phyloP scores from a whole-genome alignment of 2,329 filamentous ascomycete species.

The Claviceps fusiformis region DNA sequence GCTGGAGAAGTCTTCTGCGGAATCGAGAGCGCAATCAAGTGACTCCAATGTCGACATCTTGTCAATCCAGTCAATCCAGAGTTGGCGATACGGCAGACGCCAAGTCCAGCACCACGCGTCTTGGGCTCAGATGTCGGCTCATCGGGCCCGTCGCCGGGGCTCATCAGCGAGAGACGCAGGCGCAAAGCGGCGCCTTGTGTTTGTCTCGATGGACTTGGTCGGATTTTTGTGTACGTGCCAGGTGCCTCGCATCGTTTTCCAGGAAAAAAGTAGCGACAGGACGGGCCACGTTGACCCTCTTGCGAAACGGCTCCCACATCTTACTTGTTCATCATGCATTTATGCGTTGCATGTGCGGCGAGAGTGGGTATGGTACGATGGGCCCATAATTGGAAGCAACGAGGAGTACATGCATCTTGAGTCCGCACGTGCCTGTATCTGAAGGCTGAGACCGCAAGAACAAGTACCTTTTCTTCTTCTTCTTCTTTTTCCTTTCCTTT shows the following conservation, averaged over 20 bases:
- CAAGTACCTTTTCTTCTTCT: not conserved
- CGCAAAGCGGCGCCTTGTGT: slow-evolving; percentile 16
- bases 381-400: not conserved
- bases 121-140: not conserved
- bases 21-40: not conserved
- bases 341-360: slow-evolving; percentile 1
- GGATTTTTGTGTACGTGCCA: not conserved
- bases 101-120: not conserved
- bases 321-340: slow-evolving; percentile 1
- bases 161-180: slow-evolving; percentile 13
- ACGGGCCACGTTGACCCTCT: not conserved
- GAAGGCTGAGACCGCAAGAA: not conserved
- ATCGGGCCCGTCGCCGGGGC: slow-evolving; percentile 5
- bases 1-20: not conserved
- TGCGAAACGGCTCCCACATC: not conserved
- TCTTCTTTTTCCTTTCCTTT: not conserved
- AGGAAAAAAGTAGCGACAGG: not conserved
- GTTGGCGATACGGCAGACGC: not conserved
- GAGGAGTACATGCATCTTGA: not conserved
- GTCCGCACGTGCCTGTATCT: not conserved
- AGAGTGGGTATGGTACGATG: slow-evolving; percentile 2
- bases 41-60: not conserved
- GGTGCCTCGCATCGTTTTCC: not conserved
- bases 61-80: not conserved
- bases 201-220: not conserved